Evolutionary conservation across 2,329 filamentous ascomycete genomes (phyloP).

Genomic region (Cladophialophora immunda): DNA sequence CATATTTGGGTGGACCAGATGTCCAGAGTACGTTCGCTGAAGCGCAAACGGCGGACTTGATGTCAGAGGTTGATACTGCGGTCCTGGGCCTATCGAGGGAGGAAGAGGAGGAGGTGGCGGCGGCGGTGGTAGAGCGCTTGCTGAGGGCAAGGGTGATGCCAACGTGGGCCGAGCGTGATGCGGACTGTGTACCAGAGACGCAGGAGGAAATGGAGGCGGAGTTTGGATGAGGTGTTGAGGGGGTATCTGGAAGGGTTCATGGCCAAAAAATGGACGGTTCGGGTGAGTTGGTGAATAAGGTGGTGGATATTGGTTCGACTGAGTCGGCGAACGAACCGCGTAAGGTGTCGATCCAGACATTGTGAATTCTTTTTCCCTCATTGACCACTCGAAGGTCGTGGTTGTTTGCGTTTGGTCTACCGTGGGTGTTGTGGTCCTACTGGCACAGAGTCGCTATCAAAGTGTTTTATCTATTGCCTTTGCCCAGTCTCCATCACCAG

Average conservation of each 20-base stretch:
- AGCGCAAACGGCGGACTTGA: slow-evolving; percentile 37
- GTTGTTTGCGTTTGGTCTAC: slow-evolving; percentile 13
- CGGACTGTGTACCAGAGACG: slow-evolving; percentile 51
- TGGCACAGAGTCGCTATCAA: slow-evolving; percentile 11
- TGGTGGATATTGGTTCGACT: slow-evolving; percentile 51
- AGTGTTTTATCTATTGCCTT: slow-evolving; percentile 32
- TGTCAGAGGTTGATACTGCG: slow-evolving; percentile 35
- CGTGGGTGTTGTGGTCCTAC: slow-evolving; percentile 11
- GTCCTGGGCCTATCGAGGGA: slow-evolving; percentile 31
- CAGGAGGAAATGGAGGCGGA: slow-evolving; percentile 51
- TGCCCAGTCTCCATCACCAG: slow-evolving; percentile 32
- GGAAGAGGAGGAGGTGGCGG: slow-evolving; percentile 28
- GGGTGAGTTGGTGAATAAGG: slow-evolving; percentile 55
- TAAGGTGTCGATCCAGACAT: slow-evolving; percentile 48
- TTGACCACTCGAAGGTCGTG: slow-evolving; percentile 1
- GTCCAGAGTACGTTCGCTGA: slow-evolving; percentile 38
- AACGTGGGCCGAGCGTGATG: slow-evolving; percentile 46
- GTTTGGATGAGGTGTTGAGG: slow-evolving; percentile 50
- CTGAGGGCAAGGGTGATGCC: slow-evolving; percentile 50
- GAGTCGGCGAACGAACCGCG: slow-evolving; percentile 55
- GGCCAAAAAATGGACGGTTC: slow-evolving; percentile 54
- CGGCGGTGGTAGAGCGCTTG: slow-evolving; percentile 37
- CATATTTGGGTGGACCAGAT: slow-evolving; percentile 40
- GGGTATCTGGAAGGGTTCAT: slow-evolving; percentile 48
- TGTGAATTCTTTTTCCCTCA: slow-evolving; percentile 14